These are phyloP conservation scores for Lactarius psammicola DNA, from an alignment of 768 basidiomycete genomes.

Conservation along the genomic window DNA sequence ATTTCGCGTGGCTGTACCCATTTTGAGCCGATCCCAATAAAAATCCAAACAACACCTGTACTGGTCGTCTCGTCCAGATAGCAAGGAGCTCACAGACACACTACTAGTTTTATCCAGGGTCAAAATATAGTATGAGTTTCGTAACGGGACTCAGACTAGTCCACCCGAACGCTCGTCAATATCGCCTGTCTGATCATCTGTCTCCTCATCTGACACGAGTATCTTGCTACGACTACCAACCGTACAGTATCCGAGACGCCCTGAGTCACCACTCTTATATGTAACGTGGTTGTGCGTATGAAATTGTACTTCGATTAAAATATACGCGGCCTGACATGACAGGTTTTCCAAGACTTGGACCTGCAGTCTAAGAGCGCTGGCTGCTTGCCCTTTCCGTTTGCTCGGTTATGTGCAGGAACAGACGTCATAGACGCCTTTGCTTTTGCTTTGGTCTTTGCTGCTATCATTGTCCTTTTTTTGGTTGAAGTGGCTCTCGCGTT, in stretches of 20 bases:
- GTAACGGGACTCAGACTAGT: not conserved
- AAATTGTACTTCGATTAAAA: not conserved
- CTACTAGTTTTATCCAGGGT: no score
- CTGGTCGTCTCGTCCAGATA: no score
- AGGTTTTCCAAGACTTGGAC: not conserved
- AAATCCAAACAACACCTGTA: no score
- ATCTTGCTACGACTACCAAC: not conserved
- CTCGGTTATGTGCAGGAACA: not conserved
- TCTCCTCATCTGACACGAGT: not conserved
- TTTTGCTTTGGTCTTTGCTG: conserved; percentile 4
- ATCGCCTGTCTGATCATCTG: not conserved
- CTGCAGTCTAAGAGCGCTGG: not conserved
- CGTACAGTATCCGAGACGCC: no score
- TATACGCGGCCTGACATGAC: not conserved
- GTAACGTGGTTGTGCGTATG: not conserved
- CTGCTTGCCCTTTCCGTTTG: not conserved
- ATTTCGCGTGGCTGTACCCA: not conserved
- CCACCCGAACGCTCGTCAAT: not conserved
- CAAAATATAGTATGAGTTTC: not conserved
- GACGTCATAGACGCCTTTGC: not conserved
- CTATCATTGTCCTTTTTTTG: not conserved
- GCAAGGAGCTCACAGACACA: no score
- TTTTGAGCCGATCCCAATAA: not conserved
- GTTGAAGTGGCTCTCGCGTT: not conserved
- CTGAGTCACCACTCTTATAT: not conserved